Evolutionary conservation across 1,284 basidiomycete genomes (phyloP), one percentile per base, ranked within the genome.

Genomic region (Singerocomus rubriflavus): DNA sequence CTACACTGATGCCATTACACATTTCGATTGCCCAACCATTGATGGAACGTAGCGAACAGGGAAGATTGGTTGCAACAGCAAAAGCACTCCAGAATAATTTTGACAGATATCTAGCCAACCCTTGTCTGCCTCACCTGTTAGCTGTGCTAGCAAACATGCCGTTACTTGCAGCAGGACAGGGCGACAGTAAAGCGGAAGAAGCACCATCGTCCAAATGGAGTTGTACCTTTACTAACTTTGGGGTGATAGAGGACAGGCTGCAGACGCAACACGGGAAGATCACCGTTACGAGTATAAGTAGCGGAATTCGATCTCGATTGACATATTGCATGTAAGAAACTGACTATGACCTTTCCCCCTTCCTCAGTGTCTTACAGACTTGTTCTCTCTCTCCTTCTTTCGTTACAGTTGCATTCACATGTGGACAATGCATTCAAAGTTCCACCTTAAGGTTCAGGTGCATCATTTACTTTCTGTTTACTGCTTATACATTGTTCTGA

Each of bases 361-460:
- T 34, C 32, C 6, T 9, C 14, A 21, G 2, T 6, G n/a, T 16
- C 56, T 51, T n/a, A 38, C 37, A 21, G 25, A 8, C 5, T 16
- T 34, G n/a, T n/a, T n/a, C n/a, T n/a, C n/a, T n/a, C n/a, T 9
- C 13, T 4, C 14, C 4, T 25, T 14, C 13, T 11, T 14, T 9
- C 17, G 6, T 4, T 12, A n/a, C 34, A 60, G 58, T 36, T 48
- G 40, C 1, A 31, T 58, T 31, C 60, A 61, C 30, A 51, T 50
- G 27, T 63, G 58, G 58, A 48, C 60, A 12, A 61, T 63, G 31
- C 50, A 51, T 17, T 63, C 61, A 1, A 59, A 48, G 34, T 16
- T 60, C 1, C 32, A 44, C 33, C 40, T 60, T 34, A 50, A 61
- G 25, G 12, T 60, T 25, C 48, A 56, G 33, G 58, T 63, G 6